phyloP scores from a whole-genome alignment of 1,139 yeast genomes.

The Sugiyamaella grinbergsii region DNA sequence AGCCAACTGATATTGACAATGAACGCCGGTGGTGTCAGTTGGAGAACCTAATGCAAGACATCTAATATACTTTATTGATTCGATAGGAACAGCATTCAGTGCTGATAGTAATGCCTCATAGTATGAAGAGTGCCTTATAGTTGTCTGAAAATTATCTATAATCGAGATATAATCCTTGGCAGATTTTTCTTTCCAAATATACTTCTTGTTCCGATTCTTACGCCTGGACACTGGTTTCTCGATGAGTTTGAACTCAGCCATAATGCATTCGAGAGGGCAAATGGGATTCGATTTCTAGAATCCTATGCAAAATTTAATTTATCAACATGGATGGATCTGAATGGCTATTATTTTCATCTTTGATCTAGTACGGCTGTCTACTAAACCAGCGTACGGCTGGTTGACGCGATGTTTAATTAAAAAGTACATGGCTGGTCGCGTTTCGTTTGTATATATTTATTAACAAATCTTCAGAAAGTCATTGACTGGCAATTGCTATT shows the following conservation, averaged over 20 bases:
- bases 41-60: conserved; percentile 79
- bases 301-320: too few species aligned
- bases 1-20: conserved; percentile 69
- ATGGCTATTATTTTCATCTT: too few species aligned
- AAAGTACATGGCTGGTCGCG: conserved; percentile 14
- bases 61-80: conserved; percentile 45
- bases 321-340: too few species aligned
- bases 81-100: conserved; percentile 13
- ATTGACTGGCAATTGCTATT: neutral
- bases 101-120: conserved; percentile 18
- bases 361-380: conserved; percentile 2
- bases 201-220: conserved; percentile 24
- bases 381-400: neutral
- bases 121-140: conserved; percentile 24
- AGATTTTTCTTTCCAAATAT: conserved; percentile 29
- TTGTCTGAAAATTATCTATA: conserved; percentile 20
- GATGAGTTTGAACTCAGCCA: conserved; percentile 15
- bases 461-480: neutral
- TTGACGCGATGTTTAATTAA: conserved; percentile 9
- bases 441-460: neutral
- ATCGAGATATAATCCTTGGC: conserved; percentile 29
- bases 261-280: neutral
- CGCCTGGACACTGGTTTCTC: conserved; percentile 8
- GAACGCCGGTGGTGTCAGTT: conserved; percentile 47
- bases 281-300: too few species aligned